Evolutionary conservation across 75 land plant species (phyloP).

Genomic region (Selaginella tamariscina): DNA sequence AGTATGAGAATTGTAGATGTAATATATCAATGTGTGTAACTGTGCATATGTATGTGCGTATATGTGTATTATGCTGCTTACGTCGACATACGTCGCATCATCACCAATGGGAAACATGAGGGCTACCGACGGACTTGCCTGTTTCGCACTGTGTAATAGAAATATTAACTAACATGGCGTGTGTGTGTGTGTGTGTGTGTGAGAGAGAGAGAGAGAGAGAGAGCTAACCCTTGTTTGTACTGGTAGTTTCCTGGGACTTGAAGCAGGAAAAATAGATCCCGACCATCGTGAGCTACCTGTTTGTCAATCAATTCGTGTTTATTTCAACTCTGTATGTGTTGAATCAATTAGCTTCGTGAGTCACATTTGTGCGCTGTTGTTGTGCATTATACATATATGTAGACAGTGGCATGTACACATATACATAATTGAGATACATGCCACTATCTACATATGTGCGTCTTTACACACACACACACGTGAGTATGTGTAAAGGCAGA

Average conservation of each 20-base stretch:
- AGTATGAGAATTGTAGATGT: neutral
- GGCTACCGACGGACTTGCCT: constrained; percentile 65
- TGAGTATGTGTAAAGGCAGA: too few relatives aligned
- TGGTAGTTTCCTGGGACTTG: constrained; percentile 71
- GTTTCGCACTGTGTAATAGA: constrained; percentile 27
- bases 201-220: neutral
- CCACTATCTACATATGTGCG: too few relatives aligned
- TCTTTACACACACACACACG: too few relatives aligned
- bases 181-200: neutral
- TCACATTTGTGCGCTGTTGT: too few relatives aligned
- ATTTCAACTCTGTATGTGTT: neutral
- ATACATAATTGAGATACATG: too few relatives aligned
- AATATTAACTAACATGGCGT: neutral
- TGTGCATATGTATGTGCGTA: too few relatives aligned
- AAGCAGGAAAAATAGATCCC: constrained; percentile 54
- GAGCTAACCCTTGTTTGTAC: constrained; percentile 51
- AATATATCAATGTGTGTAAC: too few relatives aligned
- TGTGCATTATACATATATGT: too few relatives aligned
- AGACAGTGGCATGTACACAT: too few relatives aligned
- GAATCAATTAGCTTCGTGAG: neutral
- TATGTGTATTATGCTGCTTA: constrained; percentile 18
- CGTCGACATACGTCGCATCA: constrained; percentile 67
- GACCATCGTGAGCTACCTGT: constrained; percentile 83
- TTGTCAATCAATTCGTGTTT: constrained; percentile 4
- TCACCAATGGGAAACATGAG: constrained; percentile 87